These are phyloP conservation scores for Neonectria coccinea DNA, from an alignment of 2,329 filamentous ascomycete species.

Conservation along the genomic window DNA sequence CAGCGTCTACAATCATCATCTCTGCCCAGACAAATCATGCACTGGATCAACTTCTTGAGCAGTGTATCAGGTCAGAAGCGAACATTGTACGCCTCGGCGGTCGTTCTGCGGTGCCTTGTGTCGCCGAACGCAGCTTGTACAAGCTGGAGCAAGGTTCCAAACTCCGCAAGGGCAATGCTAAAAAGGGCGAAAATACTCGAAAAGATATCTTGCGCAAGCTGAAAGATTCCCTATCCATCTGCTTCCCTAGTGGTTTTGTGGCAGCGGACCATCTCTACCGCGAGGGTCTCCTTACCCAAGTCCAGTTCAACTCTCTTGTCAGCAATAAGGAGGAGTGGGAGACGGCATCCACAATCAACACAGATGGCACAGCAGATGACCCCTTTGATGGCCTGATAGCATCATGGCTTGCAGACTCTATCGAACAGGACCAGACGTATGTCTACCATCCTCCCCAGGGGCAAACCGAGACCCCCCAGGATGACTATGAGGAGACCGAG, in stretches of 20 bases:
- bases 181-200: slow-evolving; percentile 24
- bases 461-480: slow-evolving; percentile 27
- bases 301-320: slow-evolving; percentile 68
- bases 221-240: slow-evolving; percentile 31
- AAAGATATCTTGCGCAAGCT: slow-evolving; percentile 30
- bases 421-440: slow-evolving; percentile 38
- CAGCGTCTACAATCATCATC: slow-evolving; percentile 73
- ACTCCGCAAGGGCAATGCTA: slow-evolving; percentile 1
- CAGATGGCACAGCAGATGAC: slow-evolving; percentile 6
- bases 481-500: slow-evolving; percentile 13
- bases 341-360: slow-evolving; percentile 3
- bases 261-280: slow-evolving; percentile 65
- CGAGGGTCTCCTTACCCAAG: slow-evolving; percentile 68
- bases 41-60: slow-evolving; percentile 81
- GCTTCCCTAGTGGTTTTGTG: slow-evolving; percentile 59
- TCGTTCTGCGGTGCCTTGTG: slow-evolving; percentile 72
- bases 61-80: slow-evolving; percentile 64
- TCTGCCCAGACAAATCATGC: slow-evolving; percentile 93
- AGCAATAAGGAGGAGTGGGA: slow-evolving; percentile 40
- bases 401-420: slow-evolving; percentile 33
- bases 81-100: slow-evolving; percentile 73
- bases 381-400: slow-evolving; percentile 21
- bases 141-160: slow-evolving; percentile 61
- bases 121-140: slow-evolving; percentile 75
- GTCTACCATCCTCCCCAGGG: slow-evolving; percentile 37